Evolutionary conservation across 495 filamentous ascomycete species (phyloP).

Genomic region (Elaphomyces granulatus): DNA sequence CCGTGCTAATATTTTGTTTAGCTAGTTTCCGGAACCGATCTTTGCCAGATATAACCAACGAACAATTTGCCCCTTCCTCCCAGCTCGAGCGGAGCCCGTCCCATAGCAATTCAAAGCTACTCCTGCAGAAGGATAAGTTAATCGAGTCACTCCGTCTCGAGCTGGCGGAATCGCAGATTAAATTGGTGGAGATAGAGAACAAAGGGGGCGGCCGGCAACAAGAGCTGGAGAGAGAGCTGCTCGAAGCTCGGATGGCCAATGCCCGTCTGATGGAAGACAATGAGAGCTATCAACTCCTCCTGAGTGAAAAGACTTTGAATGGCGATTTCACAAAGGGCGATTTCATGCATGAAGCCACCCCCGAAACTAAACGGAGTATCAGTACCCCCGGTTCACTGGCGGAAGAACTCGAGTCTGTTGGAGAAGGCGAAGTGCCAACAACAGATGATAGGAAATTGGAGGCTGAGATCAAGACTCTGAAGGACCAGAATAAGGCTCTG

Average conservation of each 20-base stretch:
- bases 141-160: slow-evolving; percentile 87
- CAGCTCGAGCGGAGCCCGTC: slow-evolving; percentile 68
- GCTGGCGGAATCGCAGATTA: slow-evolving; percentile 88
- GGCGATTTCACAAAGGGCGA: slow-evolving; percentile 82
- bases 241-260: slow-evolving; percentile 87
- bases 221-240: slow-evolving; percentile 73
- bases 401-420: slow-evolving; percentile 65
- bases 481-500: slow-evolving; percentile 92
- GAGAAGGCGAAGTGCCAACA: slow-evolving; percentile 42
- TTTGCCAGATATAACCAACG: slow-evolving; percentile 36
- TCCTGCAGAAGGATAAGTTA: slow-evolving; percentile 89
- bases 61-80: slow-evolving; percentile 79
- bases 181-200: slow-evolving; percentile 88
- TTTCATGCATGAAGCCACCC: slow-evolving; percentile 47
- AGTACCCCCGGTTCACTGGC: slow-evolving; percentile 51
- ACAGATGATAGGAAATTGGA: slow-evolving; percentile 51
- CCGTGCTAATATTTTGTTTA: slow-evolving; percentile 25
- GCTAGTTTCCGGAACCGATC: slow-evolving; percentile 39
- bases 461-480: slow-evolving; percentile 60
- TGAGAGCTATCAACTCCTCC: slow-evolving; percentile 88
- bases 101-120: slow-evolving; percentile 68
- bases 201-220: slow-evolving; percentile 69
- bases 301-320: slow-evolving; percentile 85
- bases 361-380: slow-evolving; percentile 23
- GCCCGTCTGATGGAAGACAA: slow-evolving; percentile 96